Base-by-base conservation (phyloP, 2,329 filamentous ascomycete species). In the Stagonosporopsis tanaceti region DNA sequence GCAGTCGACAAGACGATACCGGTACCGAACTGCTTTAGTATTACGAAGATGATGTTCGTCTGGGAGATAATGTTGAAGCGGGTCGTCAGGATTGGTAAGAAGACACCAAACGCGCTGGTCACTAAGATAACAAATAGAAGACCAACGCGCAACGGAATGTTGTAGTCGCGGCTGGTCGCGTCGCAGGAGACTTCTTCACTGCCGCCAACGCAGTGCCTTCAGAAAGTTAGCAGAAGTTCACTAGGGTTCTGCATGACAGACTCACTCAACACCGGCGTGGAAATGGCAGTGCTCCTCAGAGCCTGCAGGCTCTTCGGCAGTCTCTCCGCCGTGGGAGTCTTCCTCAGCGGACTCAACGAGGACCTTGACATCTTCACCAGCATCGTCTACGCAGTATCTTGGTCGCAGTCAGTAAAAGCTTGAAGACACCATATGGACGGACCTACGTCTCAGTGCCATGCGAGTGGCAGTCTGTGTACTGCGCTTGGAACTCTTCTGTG, bases 241-340 rank as follows among this genome's bases (percentile, higher is more conserved):
- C 9, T 6, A 27, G 1, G 24, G 2, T 6, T 1, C 3, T 20
- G 5, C 15, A 20, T 9, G 3, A 4, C 9, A 7, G 14, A 78
- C 87, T 76, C 78, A 90, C 88, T 91, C 87, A 22, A 92, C 87
- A 35, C 89, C 89, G 9, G 89, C 89, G 65, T 93, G 89, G 74
- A 89, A 91, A 69, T 93, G 90, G 64, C 89, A 92, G 65, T 59
- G 70, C 66, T 47, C 62, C 27, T 45, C 65, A 34, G 57, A 53
- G 9, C 47, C 66, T 52, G 54, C 68, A 54, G 67, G 53, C 30
- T 66, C 58, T 25, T 65, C 65, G 9, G 41, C 24, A 9, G 44
- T 39, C 41, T 61, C 57, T 11, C 46, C 47, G 46, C 53, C 58
- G 48, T 72, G 69, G 4, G 60, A 62, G n/a, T 47, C 57, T 46